Evolutionary conservation across 192 early-diverging fungal genomes (phyloP), one percentile per base, ranked within the genome.

Genomic region (Mycoemilia scoparia): DNA sequence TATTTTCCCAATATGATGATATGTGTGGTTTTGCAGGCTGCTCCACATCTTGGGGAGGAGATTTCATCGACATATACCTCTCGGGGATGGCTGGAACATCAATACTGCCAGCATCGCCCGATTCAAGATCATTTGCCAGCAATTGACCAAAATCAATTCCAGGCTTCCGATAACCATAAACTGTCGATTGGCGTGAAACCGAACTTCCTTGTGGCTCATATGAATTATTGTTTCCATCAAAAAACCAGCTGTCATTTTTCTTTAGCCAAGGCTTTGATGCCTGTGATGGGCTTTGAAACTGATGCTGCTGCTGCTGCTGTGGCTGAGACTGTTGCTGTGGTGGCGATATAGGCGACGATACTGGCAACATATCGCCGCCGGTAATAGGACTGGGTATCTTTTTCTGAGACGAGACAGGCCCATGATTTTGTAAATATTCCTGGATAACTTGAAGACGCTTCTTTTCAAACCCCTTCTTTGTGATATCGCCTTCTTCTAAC

Each of bases 381-480:
- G 1, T 14, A 11, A 9, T 11, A 17, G 2, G 29, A 25, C 24
- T 14, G 10, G n/a, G 14, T 12, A 9, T 25, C 36, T 6, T 4
- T 9, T 27, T 15, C 34, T 4, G 7, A 12, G 7, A 19, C 38
- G 2, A 23, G 16, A 13, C 7, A 7, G 4, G 5, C 10, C 20
- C 24, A 41, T 23, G 60, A 20, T 21, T 48, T 19, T 51, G 21
- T 11, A 22, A 45, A 38, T 64, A 68, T 21, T 55, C 54, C n/a
- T 45, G 39, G 34, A 77, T 51, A n/a, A 82, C 52, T 29, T 55
- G 55, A 3, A 45, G 39, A 15, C 62, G 49, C 41, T 69, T 70
- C 56, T 77, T 77, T 36, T 76, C 73, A 39, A 65, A 82, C 14
- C 79, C 79, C 47, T 82, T 74, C 42, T 71, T 59, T 15, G 79